phyloP scores from a whole-genome alignment of 78 protist genomes.

The Paulinella micropora region DNA sequence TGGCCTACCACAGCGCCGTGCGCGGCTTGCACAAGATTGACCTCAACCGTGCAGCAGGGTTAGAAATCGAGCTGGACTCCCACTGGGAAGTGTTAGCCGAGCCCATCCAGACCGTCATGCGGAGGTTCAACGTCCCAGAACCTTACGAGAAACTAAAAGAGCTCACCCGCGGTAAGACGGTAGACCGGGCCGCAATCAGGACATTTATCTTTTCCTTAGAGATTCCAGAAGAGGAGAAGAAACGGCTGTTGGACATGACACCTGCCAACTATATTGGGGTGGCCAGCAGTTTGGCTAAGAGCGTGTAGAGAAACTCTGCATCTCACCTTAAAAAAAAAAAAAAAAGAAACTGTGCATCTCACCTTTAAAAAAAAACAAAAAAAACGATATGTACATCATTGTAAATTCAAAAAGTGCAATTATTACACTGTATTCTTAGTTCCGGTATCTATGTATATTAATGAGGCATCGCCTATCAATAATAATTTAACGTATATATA shows the following conservation, averaged over 20 bases:
- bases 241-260: not conserved
- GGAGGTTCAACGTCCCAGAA: constrained; percentile 21
- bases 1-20: constrained; percentile 19
- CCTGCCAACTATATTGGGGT: not conserved
- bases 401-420: too few species aligned
- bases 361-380: too few species aligned
- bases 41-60: constrained; percentile 21
- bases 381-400: too few species aligned
- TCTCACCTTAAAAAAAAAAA: too few species aligned
- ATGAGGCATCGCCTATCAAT: too few species aligned
- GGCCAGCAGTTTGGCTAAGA: not conserved
- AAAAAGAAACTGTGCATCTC: too few species aligned
- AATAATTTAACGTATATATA: too few species aligned
- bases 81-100: constrained; percentile 69
- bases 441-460: too few species aligned
- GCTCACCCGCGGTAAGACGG: constrained; percentile 3
- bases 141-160: constrained; percentile 28
- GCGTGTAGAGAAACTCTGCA: not conserved
- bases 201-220: not conserved
- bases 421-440: too few species aligned
- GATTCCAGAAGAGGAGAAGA: not conserved
- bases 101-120: constrained; percentile 65
- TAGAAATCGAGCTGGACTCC: constrained; percentile 21
- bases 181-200: not conserved
- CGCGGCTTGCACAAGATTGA: constrained; percentile 52